phyloP scores from a whole-genome alignment of 345 rosid species.

The Barbarea vulgaris region DNA sequence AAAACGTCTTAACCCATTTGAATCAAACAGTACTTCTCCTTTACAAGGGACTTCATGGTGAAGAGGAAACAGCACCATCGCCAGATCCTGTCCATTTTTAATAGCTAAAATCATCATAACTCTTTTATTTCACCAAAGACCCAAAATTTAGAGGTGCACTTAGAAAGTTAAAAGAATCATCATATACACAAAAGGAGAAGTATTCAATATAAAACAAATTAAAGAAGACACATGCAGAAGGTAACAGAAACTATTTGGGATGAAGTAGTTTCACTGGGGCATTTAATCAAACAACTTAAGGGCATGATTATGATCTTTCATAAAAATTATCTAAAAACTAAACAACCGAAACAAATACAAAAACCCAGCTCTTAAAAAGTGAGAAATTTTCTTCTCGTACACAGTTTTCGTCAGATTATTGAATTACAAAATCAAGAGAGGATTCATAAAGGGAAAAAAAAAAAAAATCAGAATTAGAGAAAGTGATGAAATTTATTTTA shows the following conservation, averaged over 20 bases:
- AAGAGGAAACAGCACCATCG: conserved; percentile 58
- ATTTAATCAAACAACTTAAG: conserved; percentile 32
- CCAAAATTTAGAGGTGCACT: not conserved
- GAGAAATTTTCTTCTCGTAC: not conserved
- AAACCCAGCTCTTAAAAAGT: not conserved
- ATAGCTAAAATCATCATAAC: conserved; percentile 18
- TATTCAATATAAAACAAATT: not conserved
- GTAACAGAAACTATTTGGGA: not conserved
- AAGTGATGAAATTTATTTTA: not conserved
- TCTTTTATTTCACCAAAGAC: not conserved
- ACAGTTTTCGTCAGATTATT: not conserved
- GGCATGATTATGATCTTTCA: not conserved
- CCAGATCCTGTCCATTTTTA: conserved; percentile 12
- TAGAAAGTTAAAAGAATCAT: not conserved
- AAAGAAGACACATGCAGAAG: not conserved
- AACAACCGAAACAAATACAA: not conserved
- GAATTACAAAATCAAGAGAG: not conserved
- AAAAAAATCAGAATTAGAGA: not conserved
- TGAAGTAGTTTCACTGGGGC: not conserved
- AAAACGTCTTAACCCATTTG: conserved; percentile 36
- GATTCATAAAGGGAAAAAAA: not conserved
- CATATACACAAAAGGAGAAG: too few species aligned
- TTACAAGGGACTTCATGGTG: conserved; percentile 50
- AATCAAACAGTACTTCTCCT: conserved; percentile 32
- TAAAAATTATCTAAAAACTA: too few species aligned